Percentiles rank a stretch among this genome's conserved stretches.
Conservation (phyloP, 176 grass and related monocot species). For the Paspalum vaginatum region DNA sequence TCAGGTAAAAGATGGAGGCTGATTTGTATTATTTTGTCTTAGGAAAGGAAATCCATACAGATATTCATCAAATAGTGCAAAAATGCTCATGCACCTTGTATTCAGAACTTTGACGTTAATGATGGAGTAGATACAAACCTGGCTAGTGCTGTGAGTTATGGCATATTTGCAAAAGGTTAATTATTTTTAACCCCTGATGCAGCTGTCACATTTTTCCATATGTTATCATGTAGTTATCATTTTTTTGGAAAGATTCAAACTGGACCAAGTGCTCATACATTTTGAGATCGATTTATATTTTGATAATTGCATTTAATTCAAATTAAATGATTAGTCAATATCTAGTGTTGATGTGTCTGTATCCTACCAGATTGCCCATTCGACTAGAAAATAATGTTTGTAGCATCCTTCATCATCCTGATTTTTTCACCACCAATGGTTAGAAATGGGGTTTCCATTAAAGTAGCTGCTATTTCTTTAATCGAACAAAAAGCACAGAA, state of each 20-base stretch:
- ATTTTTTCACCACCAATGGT: background rate
- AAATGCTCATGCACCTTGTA: constrained; percentile 28
- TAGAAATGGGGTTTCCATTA: background rate
- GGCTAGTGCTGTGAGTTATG: constrained; percentile 19
- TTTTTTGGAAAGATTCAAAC: constrained; percentile 25
- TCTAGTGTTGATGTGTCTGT: background rate
- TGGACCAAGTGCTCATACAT: background rate
- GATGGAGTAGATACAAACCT: constrained; percentile 7
- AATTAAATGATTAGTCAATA: constrained; percentile 30
- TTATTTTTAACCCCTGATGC: background rate
- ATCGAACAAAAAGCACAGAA: constrained; percentile 1
- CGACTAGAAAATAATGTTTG: background rate
- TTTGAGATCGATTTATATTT: constrained; percentile 4
- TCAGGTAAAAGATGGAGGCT: constrained; percentile 18
- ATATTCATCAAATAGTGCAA: constrained; percentile 20
- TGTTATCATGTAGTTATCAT: constrained; percentile 14
- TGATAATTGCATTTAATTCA: constrained; percentile 15
- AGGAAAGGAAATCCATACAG: constrained; percentile 10
- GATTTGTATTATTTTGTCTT: constrained; percentile 12
- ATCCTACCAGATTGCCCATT: background rate
- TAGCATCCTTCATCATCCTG: constrained; percentile 4
- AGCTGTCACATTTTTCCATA: background rate
- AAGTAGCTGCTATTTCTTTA: background rate
- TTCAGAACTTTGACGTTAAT: constrained; percentile 5
- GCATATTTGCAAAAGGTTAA: background rate